A percentile compares a stretch with the other conserved stretches of the same genome.
Evolutionary conservation across 2,329 filamentous ascomycete species (phyloP).

Genomic region (Lecanicillium sp.): DNA sequence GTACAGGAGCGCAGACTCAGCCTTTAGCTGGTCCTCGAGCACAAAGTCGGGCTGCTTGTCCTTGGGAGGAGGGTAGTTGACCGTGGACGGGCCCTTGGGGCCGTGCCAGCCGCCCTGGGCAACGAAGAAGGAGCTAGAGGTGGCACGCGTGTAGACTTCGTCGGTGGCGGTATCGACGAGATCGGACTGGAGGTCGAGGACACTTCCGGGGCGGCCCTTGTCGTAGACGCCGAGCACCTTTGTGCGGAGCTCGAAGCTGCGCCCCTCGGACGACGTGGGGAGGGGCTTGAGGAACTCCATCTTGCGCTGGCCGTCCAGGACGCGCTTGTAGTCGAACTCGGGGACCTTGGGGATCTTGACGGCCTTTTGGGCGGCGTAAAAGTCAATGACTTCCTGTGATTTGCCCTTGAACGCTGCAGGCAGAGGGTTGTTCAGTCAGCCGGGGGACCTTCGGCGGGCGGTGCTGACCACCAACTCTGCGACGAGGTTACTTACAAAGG

Average conservation of each 20-base stretch:
- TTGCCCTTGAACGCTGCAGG: constrained; percentile 64
- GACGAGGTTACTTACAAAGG: constrained; percentile 47
- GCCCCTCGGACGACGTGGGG: constrained; percentile 61
- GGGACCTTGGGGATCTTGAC: constrained; percentile 67
- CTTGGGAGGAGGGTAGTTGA: constrained; percentile 70
- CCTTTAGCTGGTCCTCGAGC: constrained; percentile 60
- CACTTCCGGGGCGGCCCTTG: constrained; percentile 76
- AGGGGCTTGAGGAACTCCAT: constrained; percentile 70
- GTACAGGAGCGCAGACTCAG: constrained; percentile 69
- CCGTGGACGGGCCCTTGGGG: constrained; percentile 75
- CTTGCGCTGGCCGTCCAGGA: constrained; percentile 77
- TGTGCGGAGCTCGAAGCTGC: constrained; percentile 65
- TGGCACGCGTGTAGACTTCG: constrained; percentile 62
- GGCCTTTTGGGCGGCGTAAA: constrained; percentile 63
- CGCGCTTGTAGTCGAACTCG: constrained; percentile 63
- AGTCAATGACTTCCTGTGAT: constrained; percentile 71
- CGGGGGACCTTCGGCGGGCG: neutral
- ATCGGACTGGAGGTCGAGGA: constrained; percentile 70
- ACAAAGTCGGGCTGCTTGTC: constrained; percentile 65
- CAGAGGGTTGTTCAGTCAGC: constrained; percentile 8
- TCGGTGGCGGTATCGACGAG: constrained; percentile 62
- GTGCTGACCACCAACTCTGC: too few species aligned
- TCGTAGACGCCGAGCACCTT: constrained; percentile 83
- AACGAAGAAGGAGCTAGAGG: constrained; percentile 70
- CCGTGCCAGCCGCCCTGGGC: constrained; percentile 78